These are phyloP conservation scores for Tulasnella sp. DNA, from an alignment of 768 basidiomycete species.

Conservation along the genomic window DNA sequence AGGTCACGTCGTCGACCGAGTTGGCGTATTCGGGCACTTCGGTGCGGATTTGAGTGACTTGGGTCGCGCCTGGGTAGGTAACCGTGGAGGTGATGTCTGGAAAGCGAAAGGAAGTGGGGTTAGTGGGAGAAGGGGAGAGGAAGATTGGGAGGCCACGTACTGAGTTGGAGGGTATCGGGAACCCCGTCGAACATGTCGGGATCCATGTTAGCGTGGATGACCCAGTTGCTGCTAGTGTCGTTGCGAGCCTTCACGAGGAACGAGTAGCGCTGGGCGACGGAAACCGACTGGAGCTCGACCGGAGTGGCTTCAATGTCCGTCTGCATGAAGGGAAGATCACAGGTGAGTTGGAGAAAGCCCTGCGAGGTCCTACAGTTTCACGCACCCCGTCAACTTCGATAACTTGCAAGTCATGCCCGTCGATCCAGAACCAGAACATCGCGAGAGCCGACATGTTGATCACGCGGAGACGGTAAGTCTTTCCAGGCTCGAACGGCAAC, in stretches of 20 bases:
- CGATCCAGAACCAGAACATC: constrained; percentile 85
- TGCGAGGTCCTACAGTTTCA: not conserved
- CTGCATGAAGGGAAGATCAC: constrained; percentile 44
- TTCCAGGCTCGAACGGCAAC: constrained; percentile 80
- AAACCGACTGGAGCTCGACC: constrained; percentile 70
- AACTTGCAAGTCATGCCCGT: constrained; percentile 81
- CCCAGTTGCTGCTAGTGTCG: constrained; percentile 80
- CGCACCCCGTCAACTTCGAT: constrained; percentile 81
- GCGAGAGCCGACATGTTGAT: constrained; percentile 76
- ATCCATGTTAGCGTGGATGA: constrained; percentile 90
- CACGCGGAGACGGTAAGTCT: constrained; percentile 87
- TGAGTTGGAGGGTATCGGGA: constrained; percentile 72
- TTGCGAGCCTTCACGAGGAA: constrained; percentile 90
- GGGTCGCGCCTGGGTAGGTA: constrained; percentile 63
- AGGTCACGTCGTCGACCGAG: constrained; percentile 61
- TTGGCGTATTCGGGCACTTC: constrained; percentile 54
- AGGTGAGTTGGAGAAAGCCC: constrained; percentile 44
- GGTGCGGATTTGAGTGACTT: constrained; percentile 27
- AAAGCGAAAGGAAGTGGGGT: not conserved
- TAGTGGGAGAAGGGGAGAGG: no score
- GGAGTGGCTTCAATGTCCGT: constrained; percentile 76
- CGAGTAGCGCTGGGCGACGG: constrained; percentile 92
- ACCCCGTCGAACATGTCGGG: constrained; percentile 47
- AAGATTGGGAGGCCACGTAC: constrained; percentile 49
- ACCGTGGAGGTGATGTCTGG: constrained; percentile 83